These are phyloP conservation scores for Tephrocybe sp. DNA, from an alignment of 768 basidiomycete genomes.

Conservation along the genomic window DNA sequence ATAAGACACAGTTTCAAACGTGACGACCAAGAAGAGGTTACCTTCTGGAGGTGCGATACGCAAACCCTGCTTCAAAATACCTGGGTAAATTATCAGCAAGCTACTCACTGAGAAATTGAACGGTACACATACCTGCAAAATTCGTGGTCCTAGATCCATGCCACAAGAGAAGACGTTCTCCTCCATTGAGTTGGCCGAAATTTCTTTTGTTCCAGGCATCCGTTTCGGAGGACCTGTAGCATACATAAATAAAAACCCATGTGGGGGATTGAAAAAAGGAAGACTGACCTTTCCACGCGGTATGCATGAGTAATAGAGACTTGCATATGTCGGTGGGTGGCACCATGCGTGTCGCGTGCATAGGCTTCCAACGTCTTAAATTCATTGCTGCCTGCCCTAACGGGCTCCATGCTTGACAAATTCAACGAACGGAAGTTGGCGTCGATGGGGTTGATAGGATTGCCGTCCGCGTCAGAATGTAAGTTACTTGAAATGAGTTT, in stretches of 20 bases:
- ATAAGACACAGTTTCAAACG: background rate
- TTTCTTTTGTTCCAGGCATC: slow-evolving; percentile 46
- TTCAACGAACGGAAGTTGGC: slow-evolving; percentile 52
- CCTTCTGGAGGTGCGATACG: slow-evolving; percentile 68
- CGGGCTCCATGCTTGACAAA: slow-evolving; percentile 51
- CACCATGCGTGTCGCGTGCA: slow-evolving; percentile 54
- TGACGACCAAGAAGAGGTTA: slow-evolving; percentile 15
- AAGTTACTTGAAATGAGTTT: slow-evolving; percentile 47
- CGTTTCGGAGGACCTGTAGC: slow-evolving; percentile 24
- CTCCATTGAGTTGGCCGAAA: slow-evolving; percentile 39
- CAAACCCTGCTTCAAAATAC: slow-evolving; percentile 61
- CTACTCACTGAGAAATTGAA: background rate
- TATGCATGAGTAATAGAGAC: slow-evolving; percentile 48
- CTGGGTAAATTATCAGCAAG: slow-evolving; percentile 19
- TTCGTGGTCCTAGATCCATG: slow-evolving; percentile 65
- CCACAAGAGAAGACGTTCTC: slow-evolving; percentile 60
- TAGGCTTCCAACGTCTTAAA: slow-evolving; percentile 49
- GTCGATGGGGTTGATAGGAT: slow-evolving; percentile 55
- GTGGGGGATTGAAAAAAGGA: background rate
- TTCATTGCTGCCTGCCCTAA: slow-evolving; percentile 40
- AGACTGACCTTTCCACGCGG: slow-evolving; percentile 49
- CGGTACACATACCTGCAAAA: slow-evolving; percentile 45
- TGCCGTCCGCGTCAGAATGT: slow-evolving; percentile 41
- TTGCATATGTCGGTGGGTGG: slow-evolving; percentile 47
- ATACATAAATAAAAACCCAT: background rate